A percentile compares a stretch with the other conserved stretches of the same genome.
Evolutionary conservation across 768 basidiomycete genomes (phyloP).

Genomic region (Porphyrellus cyaneotinctus): DNA sequence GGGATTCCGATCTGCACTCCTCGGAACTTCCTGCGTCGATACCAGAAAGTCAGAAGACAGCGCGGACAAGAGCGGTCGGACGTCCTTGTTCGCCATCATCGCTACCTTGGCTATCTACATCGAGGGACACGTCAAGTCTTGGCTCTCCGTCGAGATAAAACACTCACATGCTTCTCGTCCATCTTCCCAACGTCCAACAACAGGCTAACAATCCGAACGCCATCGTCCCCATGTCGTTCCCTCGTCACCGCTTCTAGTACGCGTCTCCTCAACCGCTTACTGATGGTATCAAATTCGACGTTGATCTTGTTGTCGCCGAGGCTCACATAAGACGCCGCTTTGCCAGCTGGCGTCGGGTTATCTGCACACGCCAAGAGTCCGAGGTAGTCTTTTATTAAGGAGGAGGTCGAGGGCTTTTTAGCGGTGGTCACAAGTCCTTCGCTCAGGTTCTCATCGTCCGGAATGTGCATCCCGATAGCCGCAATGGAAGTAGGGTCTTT

Average conservation of each 20-base stretch:
- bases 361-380: constrained; percentile 76
- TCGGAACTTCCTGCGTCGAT: constrained; percentile 90
- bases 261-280: constrained; percentile 59
- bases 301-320: constrained; percentile 67
- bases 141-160: neutral
- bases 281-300: constrained; percentile 76
- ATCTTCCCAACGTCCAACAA: constrained; percentile 82
- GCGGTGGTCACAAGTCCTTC: constrained; percentile 55
- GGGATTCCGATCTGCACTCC: constrained; percentile 85
- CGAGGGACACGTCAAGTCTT: neutral
- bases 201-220: constrained; percentile 76
- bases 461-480: constrained; percentile 58
- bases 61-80: constrained; percentile 72
- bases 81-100: constrained; percentile 88
- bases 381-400: constrained; percentile 75
- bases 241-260: constrained; percentile 75
- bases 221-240: constrained; percentile 80
- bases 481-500: constrained; percentile 65
- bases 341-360: constrained; percentile 73
- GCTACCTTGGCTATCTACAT: constrained; percentile 86
- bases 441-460: constrained; percentile 59
- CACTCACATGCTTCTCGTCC: constrained; percentile 85
- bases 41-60: constrained; percentile 80
- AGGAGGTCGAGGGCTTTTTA: constrained; percentile 51
- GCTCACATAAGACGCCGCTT: constrained; percentile 67